Base-by-base conservation (phyloP, 805 yeast species). In the Teunomyces stri region DNA sequence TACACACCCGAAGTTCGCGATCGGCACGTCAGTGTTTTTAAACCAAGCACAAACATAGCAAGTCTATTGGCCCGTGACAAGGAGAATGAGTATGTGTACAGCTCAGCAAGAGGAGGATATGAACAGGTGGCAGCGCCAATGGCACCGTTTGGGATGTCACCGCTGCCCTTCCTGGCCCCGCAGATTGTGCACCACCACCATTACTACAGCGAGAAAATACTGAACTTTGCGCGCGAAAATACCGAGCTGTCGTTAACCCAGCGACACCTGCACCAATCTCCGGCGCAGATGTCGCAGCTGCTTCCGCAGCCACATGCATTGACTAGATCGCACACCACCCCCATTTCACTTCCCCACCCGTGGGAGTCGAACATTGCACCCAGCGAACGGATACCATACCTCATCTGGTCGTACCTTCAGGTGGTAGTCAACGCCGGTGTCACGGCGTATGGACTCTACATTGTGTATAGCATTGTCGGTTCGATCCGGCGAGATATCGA, bases 341-440 rank as follows among this genome's bases (percentile, higher is more conserved):
- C n/a, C 39, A 12, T 16, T 15, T 16, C 39, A n/a, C 39, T 21
- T 18, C 89, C 89, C 1, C 67, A 69, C 2, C 87, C 88, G 0
- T 83, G 88, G 88, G 76, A 79, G 5, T 47, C 69, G 5, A 56
- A 64, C 5, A 77, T 82, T 3, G 58, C 67, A 10, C 87, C 89
- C 3, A 70, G 66, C 15, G 80, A 78, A 27, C 75, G 74, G 48
- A 63, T 72, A 0, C 80, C 86, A 5, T 85, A 85, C 56, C 58
- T 80, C 25, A 58, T 84, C 7, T 74, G 84, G 7, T 80, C 90
- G 11, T 83, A 84, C 54, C 59, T 84, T 29, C 91, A 85, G 61
- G 54, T 84, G 6, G 41, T 72, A 2, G 58, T 80, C 49, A 85
- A 85, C 56, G 60, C 74, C 2, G 47, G 72, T 2, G 78, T 82